Percentiles rank a stretch among this genome's conserved stretches.
These are phyloP conservation scores for Aechmea fasciata DNA, from an alignment of 176 grass and related monocot species.

Conservation along the genomic window DNA sequence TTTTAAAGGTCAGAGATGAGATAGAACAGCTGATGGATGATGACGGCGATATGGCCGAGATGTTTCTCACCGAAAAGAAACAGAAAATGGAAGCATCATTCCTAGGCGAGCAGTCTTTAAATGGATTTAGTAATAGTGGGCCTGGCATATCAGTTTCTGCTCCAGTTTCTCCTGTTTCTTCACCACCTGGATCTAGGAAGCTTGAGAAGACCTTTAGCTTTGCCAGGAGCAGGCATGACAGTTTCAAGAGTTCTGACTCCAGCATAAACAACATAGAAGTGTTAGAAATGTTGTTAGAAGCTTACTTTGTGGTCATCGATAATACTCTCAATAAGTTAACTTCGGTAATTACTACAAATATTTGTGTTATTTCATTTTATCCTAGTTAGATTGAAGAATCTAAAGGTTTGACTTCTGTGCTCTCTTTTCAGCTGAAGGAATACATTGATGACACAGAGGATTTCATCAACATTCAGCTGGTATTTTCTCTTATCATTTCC, in stretches of 20 bases:
- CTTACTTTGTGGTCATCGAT: constrained; percentile 86
- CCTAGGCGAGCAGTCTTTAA: constrained; percentile 40
- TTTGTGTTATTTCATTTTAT: background rate
- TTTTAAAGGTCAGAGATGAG: constrained; percentile 72
- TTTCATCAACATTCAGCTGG: constrained; percentile 96
- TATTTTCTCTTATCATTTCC: constrained; percentile 21
- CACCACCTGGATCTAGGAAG: constrained; percentile 30
- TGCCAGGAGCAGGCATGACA: constrained; percentile 56
- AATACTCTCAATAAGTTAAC: constrained; percentile 78
- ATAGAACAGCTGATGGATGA: constrained; percentile 97
- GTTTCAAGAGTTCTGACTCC: constrained; percentile 59
- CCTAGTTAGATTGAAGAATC: no score
- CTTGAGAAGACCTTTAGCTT: constrained; percentile 62
- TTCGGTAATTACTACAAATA: constrained; percentile 38
- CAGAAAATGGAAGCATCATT: constrained; percentile 52
- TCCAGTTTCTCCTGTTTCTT: constrained; percentile 74
- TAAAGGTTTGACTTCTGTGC: background rate
- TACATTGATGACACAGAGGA: constrained; percentile 99
- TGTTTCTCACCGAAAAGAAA: constrained; percentile 95
- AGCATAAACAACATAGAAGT: constrained; percentile 52
- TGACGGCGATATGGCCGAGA: constrained; percentile 98
- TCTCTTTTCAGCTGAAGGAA: constrained; percentile 74
- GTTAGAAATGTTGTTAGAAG: constrained; percentile 91
- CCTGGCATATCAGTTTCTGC: constrained; percentile 52
- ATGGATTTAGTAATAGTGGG: constrained; percentile 32